Percentiles rank a stretch among this genome's conserved stretches.
phyloP scores from a whole-genome alignment of 2,329 filamentous ascomycete species.

The Neospermospora avenae region DNA sequence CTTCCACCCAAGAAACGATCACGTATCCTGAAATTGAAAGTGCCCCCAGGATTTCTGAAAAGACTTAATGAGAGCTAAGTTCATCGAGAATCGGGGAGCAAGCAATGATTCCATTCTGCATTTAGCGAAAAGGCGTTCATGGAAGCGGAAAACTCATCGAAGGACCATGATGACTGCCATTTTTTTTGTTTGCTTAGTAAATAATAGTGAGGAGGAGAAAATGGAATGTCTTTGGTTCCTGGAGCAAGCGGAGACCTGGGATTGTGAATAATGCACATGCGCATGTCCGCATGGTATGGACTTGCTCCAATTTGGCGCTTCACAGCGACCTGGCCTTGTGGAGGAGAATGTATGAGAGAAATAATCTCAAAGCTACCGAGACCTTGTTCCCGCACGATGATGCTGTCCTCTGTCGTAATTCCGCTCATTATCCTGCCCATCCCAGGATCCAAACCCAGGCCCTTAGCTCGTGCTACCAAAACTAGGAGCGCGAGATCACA shows the following conservation, averaged over 20 bases:
- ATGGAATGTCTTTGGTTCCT: neutral
- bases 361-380: neutral
- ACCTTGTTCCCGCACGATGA: neutral
- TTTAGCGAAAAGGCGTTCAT: conserved; percentile 31
- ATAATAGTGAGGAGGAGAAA: neutral
- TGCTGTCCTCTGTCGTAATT: neutral
- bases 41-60: neutral
- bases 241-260: neutral
- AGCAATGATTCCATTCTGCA: conserved; percentile 16
- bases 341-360: neutral
- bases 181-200: conserved; percentile 2
- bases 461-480: neutral
- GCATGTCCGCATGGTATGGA: neutral
- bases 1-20: neutral
- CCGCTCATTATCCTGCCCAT: neutral
- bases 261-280: neutral
- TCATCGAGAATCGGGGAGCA: neutral
- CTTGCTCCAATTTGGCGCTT: neutral
- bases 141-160: neutral
- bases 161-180: neutral
- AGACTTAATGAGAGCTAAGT: conserved; percentile 2
- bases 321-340: neutral
- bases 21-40: conserved; percentile 13
- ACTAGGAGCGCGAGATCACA: too few relatives aligned
- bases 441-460: neutral